A percentile compares a stretch with the other conserved stretches of the same genome.
These are phyloP conservation scores for Trichophyton rubrum DNA, from an alignment of 2,329 filamentous ascomycete species.

Conservation along the genomic window DNA sequence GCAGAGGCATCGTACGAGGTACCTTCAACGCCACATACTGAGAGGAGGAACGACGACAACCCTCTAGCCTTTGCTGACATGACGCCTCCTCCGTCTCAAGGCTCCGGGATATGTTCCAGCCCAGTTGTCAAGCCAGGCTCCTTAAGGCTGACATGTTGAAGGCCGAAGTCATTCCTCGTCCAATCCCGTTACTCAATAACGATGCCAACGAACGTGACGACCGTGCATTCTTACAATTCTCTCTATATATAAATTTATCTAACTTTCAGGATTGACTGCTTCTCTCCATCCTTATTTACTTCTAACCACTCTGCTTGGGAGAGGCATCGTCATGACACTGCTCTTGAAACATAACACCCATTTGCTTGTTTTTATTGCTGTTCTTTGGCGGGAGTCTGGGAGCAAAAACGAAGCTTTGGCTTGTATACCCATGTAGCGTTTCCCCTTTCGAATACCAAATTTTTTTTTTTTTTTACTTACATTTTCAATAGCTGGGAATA, in stretches of 20 bases:
- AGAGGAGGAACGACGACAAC: background rate
- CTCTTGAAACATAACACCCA: background rate
- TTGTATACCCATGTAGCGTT: conserved; percentile 3
- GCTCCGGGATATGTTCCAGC: background rate
- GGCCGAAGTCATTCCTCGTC: background rate
- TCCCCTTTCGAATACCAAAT: background rate
- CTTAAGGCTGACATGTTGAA: background rate
- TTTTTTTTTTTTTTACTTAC: background rate
- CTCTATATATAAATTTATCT: background rate
- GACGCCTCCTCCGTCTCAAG: background rate
- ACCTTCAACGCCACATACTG: background rate
- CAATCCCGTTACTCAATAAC: background rate
- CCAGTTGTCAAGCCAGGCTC: background rate
- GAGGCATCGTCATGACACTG: background rate
- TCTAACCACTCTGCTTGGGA: background rate
- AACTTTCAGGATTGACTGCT: background rate
- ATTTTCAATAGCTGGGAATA: conserved; percentile 1
- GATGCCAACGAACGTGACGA: conserved; percentile 1
- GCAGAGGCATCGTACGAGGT: background rate
- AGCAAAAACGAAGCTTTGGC: conserved; percentile 2
- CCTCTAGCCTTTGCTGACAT: background rate
- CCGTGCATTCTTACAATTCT: no score
- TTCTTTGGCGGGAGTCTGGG: background rate
- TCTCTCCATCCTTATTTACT: background rate
- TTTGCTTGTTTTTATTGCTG: background rate